Conservation (phyloP, 2,329 filamentous ascomycete species). For the Xylogone sp. region DNA sequence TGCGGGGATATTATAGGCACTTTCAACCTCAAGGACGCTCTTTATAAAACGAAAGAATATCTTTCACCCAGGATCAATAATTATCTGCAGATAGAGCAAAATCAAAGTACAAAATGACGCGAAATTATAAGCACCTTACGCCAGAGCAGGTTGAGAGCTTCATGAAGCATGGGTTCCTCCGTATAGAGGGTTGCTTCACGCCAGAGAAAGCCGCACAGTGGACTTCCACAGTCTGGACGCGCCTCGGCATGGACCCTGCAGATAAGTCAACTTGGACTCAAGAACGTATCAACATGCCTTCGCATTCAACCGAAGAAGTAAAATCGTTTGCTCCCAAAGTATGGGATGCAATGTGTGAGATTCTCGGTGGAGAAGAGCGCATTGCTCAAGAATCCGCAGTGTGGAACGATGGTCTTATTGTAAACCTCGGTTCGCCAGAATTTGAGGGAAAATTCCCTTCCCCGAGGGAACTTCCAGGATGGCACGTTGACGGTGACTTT, state of each 20-base stretch:
- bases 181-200: slow-evolving; percentile 47
- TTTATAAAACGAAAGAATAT: neutral
- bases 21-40: no score
- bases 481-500: slow-evolving; percentile 70
- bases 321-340: slow-evolving; percentile 56
- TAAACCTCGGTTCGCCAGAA: slow-evolving; percentile 60
- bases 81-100: neutral
- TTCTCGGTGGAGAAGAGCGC: slow-evolving; percentile 58
- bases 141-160: slow-evolving; percentile 47
- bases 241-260: slow-evolving; percentile 58
- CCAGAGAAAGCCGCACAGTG: slow-evolving; percentile 40
- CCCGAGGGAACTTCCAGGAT: slow-evolving; percentile 50
- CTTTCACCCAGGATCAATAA: neutral
- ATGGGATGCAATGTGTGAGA: slow-evolving; percentile 61
- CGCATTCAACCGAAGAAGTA: slow-evolving; percentile 48
- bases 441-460: slow-evolving; percentile 43
- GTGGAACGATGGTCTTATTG: slow-evolving; percentile 64
- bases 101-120: neutral
- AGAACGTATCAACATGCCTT: slow-evolving; percentile 60
- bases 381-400: slow-evolving; percentile 41
- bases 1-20: no score
- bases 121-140: slow-evolving; percentile 26
- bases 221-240: slow-evolving; percentile 53
- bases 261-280: slow-evolving; percentile 61
- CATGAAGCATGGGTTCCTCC: slow-evolving; percentile 49